These are phyloP conservation scores for Russula lepida DNA, from an alignment of 768 basidiomycete species.

Conservation along the genomic window DNA sequence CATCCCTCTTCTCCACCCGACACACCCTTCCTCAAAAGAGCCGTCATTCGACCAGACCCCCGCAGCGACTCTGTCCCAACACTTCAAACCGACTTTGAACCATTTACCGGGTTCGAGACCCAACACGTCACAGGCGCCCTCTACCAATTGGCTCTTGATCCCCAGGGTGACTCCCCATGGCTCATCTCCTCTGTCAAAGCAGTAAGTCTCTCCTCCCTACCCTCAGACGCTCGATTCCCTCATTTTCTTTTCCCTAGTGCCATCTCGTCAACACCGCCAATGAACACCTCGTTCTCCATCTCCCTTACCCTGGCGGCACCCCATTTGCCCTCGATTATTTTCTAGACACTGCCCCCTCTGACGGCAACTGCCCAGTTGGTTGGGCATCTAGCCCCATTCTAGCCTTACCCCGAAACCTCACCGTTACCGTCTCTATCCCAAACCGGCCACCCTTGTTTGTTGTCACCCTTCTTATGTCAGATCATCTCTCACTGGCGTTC, in stretches of 20 bases:
- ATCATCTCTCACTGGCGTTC: neutral
- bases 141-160: conserved; percentile 66
- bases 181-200: conserved; percentile 54
- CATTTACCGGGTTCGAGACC: conserved; percentile 30
- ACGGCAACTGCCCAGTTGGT: conserved; percentile 50
- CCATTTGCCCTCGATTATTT: conserved; percentile 71
- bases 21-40: conserved; percentile 35
- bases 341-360: conserved; percentile 55
- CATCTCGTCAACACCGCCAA: conserved; percentile 47
- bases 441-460: conserved; percentile 51
- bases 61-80: conserved; percentile 36
- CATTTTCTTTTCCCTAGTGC: conserved; percentile 41
- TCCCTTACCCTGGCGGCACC: conserved; percentile 32
- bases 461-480: conserved; percentile 7
- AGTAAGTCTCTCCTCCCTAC: conserved; percentile 30
- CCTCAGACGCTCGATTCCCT: neutral
- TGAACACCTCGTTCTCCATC: conserved; percentile 52
- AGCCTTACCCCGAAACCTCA: conserved; percentile 38
- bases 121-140: conserved; percentile 37
- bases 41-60: conserved; percentile 29
- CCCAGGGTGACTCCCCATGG: conserved; percentile 41
- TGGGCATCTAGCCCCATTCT: conserved; percentile 4
- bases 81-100: conserved; percentile 38
- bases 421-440: conserved; percentile 39
- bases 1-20: conserved; percentile 35